Percentiles rank a stretch among this genome's conserved stretches.
These are phyloP conservation scores for Naegleria lovaniensis DNA, from an alignment of 208 protist species.

Conservation along the genomic window DNA sequence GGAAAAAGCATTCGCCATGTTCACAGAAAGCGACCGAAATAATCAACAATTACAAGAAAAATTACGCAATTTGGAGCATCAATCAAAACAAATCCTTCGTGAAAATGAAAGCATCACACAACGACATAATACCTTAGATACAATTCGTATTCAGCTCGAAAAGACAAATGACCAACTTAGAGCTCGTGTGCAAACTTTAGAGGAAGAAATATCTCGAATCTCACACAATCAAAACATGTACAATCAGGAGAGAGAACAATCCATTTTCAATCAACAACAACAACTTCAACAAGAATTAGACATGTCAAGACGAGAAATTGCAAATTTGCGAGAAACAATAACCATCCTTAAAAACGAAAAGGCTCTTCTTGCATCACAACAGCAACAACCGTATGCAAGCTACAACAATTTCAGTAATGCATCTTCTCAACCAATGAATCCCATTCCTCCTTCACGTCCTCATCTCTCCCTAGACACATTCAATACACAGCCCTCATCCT, in stretches of 20 bases:
- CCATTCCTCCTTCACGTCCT: too few relatives aligned
- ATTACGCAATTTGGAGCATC: neutral
- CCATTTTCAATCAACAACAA: neutral
- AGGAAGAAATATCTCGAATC: neutral
- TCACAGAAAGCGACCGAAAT: neutral
- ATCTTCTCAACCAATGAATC: too few relatives aligned
- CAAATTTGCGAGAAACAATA: neutral
- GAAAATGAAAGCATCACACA: neutral
- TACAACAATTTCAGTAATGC: too few relatives aligned
- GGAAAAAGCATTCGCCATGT: neutral
- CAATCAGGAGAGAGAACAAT: neutral
- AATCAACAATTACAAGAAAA: neutral
- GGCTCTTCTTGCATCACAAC: neutral
- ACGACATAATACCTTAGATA: neutral
- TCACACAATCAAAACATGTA: neutral
- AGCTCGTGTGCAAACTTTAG: neutral
- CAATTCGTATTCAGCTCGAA: neutral
- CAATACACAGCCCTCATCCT: too few relatives aligned
- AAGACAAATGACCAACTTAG: neutral
- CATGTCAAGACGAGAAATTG: neutral
- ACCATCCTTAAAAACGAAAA: neutral
- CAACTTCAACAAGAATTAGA: neutral
- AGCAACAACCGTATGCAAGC: neutral
- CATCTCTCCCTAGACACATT: too few relatives aligned
- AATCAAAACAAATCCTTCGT: neutral